Conservation (phyloP, 1,139 yeast genomes). For the Kluyveromyces sp. region DNA sequence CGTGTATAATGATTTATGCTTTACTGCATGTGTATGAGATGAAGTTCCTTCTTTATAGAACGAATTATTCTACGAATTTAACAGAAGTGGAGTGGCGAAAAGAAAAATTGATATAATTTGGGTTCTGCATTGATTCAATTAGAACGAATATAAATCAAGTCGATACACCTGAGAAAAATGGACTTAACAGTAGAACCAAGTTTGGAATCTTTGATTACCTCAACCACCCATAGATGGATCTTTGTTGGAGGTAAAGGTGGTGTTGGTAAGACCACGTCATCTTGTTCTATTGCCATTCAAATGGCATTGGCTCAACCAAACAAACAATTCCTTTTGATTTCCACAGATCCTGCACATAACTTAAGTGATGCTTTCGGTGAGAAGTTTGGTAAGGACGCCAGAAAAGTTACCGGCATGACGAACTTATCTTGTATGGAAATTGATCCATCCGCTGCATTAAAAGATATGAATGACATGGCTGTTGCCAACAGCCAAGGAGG, state of each 20-base stretch:
- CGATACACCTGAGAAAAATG: neutral
- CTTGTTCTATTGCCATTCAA: constrained; percentile 91
- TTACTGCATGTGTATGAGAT: no score
- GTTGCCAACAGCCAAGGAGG: constrained; percentile 24
- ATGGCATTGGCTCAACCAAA: constrained; percentile 71
- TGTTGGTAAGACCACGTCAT: constrained; percentile 96
- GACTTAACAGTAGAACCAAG: constrained; percentile 54
- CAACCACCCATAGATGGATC: constrained; percentile 81
- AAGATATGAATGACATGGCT: constrained; percentile 64
- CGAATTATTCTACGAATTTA: no score
- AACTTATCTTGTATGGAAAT: constrained; percentile 97
- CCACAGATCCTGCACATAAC: constrained; percentile 98
- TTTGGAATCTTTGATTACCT: constrained; percentile 53
- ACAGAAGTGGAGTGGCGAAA: no score
- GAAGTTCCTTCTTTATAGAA: no score
- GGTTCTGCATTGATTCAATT: no score
- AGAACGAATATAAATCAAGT: neutral
- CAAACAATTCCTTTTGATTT: constrained; percentile 77
- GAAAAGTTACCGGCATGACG: constrained; percentile 79
- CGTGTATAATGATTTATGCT: neutral
- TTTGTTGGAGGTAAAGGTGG: constrained; percentile 99
- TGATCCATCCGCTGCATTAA: constrained; percentile 91
- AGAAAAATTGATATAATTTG: no score
- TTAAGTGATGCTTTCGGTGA: constrained; percentile 97
- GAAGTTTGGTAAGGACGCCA: constrained; percentile 93